phyloP scores from a whole-genome alignment of 495 filamentous ascomycete genomes.

The Cryomyces minteri region DNA sequence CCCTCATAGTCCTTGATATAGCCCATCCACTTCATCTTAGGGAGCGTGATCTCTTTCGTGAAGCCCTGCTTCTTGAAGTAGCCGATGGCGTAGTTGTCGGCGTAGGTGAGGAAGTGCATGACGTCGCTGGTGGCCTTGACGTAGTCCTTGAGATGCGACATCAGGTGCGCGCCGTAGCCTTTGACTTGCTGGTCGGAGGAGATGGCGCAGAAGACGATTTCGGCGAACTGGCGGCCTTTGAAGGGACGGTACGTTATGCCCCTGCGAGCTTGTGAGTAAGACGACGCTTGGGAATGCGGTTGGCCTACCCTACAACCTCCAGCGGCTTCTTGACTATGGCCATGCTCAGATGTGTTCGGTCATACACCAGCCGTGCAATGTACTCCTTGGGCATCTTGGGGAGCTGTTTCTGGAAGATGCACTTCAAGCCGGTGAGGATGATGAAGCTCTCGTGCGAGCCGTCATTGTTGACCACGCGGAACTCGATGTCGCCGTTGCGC shows the following conservation, averaged over 20 bases:
- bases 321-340: slow-evolving; percentile 94
- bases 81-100: slow-evolving; percentile 96
- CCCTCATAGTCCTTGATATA: slow-evolving; percentile 99
- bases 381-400: slow-evolving; percentile 99
- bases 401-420: slow-evolving; percentile 95
- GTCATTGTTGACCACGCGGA: slow-evolving; percentile 96
- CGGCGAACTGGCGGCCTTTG: slow-evolving; percentile 79
- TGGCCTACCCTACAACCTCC: slow-evolving; percentile 63
- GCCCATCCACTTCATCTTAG: slow-evolving; percentile 88
- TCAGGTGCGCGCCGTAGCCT: slow-evolving; percentile 92
- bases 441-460: slow-evolving; percentile 73
- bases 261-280: slow-evolving; percentile 17
- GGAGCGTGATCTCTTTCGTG: slow-evolving; percentile 92
- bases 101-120: slow-evolving; percentile 97
- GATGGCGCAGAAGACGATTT: slow-evolving; percentile 98
- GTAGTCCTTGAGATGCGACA: slow-evolving; percentile 97
- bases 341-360: slow-evolving; percentile 87
- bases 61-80: slow-evolving; percentile 99
- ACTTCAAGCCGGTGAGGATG: slow-evolving; percentile 88
- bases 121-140: slow-evolving; percentile 92
- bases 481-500: slow-evolving; percentile 88
- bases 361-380: slow-evolving; percentile 91
- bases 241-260: slow-evolving; percentile 97
- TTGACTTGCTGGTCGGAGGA: slow-evolving; percentile 97
- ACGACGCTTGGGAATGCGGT: slow-evolving; percentile 2